Evolutionary conservation across 1,139 yeast genomes (phyloP), one percentile per base, ranked within the genome.

Genomic region (Lodderomyces metapsilosis): DNA sequence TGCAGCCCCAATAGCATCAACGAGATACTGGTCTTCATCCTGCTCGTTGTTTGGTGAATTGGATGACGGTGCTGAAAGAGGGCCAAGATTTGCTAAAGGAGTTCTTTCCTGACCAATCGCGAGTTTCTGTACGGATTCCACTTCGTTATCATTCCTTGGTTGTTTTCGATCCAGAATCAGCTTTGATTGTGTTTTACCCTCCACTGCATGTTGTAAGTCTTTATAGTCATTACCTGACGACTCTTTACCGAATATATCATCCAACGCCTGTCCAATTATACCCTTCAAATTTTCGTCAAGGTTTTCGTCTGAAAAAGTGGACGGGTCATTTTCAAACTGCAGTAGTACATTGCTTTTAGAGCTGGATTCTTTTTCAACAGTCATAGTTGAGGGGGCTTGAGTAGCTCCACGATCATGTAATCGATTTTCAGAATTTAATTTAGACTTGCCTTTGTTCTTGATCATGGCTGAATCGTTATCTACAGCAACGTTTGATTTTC

Each of bases 241-340:
- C 17, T 28, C 18, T 10, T 28, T 28, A 8, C 32, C 32, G 9
- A 28, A 28, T 28, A 28, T 15, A 11, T 21, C 36, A 10, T 50
- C 51, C 39, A 58, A 54, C 1, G 64, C 64, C 39, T 57, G 51
- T 5, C 61, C 62, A 12, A 58, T 59, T 13, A 62, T 61, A 32
- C 52, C 57, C 13, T 57, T 53, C 10, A 59, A 43, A 22, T 48
- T 54, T n/a, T 40, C 32, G 17, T 51, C 56, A 16, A 39, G 33
- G 13, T 44, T 43, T 5, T 28, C 32, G 8, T 28, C n/a, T 15
- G 18, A 7, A 6, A 8, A 3, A 7, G 32, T 15, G 9, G 32
- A 15, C 7, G 18, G 3, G 7, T 15, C 18, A 4, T 7, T 16
- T 15, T 4, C 18, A 6, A 3, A 3, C 7, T 15, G 32, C 32